phyloP scores from a whole-genome alignment of 345 rosid genomes.

The Citropsis articulata region DNA sequence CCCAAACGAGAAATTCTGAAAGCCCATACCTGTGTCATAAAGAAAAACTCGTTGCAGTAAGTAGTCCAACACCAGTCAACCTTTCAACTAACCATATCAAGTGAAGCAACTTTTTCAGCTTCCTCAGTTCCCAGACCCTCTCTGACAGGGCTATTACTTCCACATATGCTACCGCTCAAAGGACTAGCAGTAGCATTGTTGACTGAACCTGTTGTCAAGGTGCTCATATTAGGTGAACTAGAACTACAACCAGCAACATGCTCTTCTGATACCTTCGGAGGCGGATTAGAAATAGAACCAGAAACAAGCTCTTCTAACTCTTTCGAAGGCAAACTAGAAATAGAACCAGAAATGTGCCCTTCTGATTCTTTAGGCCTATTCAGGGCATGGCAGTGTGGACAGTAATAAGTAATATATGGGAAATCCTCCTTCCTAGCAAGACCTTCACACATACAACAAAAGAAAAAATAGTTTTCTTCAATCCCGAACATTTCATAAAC shows the following conservation, averaged over 20 bases:
- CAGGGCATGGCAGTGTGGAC: conserved; percentile 86
- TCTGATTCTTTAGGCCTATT: conserved; percentile 56
- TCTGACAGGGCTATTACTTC: conserved; percentile 1
- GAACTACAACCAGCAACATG: conserved; percentile 22
- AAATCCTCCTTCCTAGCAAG: conserved; percentile 86
- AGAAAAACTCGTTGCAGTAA: background rate
- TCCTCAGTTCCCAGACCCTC: background rate
- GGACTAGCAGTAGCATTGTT: conserved; percentile 17
- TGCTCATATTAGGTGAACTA: conserved; percentile 22
- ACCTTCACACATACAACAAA: conserved; percentile 38
- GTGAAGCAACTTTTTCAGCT: background rate
- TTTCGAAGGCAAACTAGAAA: conserved; percentile 32
- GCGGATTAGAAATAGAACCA: conserved; percentile 22
- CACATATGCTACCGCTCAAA: background rate
- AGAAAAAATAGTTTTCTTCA: background rate
- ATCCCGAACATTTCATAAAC: background rate
- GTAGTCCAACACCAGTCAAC: background rate
- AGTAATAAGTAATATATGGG: conserved; percentile 68
- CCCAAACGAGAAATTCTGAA: background rate
- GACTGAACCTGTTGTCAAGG: conserved; percentile 23
- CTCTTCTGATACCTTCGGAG: conserved; percentile 45
- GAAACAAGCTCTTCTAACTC: conserved; percentile 34
- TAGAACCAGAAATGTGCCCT: conserved; percentile 31
- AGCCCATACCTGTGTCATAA: background rate
- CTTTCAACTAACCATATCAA: background rate